Base-by-base conservation (phyloP, 129 eudicot species). In the Saposhnikovia divaricata region DNA sequence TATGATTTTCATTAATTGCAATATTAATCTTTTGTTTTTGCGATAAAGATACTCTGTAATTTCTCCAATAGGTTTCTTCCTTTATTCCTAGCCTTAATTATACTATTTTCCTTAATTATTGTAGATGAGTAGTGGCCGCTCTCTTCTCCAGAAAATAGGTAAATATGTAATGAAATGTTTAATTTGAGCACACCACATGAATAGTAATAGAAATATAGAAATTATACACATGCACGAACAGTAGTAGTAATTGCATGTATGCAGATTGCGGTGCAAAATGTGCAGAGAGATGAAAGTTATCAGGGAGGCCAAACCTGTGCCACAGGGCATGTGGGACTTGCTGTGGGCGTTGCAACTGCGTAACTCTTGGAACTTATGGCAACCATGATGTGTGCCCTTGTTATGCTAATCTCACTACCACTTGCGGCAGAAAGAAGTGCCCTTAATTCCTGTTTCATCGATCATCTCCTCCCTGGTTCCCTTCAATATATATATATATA, bases 331-430 rank as follows among this genome's bases (percentile, higher is more conserved):
- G 81, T 9, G 75, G 81, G 23, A 78, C 75, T 61, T 78, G 81
- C 44, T 86, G 89, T 42, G 71, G 42, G 3, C 80, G 89, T 0
- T 86, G 89, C 78, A 43, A 53, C 39, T 83, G 86, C 59, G 86
- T 86, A 6, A 86, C 89, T 31, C 86, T 86, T 34, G 89, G 86
- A n/a, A 86, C 89, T 45, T 78, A 80, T 40, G 85, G 85, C 69
- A 83, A 80, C 81, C 55, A 77, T 51, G 85, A 83, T 23, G 55
- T 81, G 2, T 86, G 89, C 47, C 87, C 89, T 14, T 86, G 89
- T 82, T 86, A 86, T 68, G 79, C 79, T 77, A 79, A 66, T 75
- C 72, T 80, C 81, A 83, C 85, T 23, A 86, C 89, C 11, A 87
- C 79, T 28, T 85, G 87, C 47, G 84, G 84, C 84, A 44, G 15